Percentiles rank a stretch among this genome's conserved stretches.
Conservation (phyloP, 2,329 filamentous ascomycete species). For the Arachnomyces sp. region DNA sequence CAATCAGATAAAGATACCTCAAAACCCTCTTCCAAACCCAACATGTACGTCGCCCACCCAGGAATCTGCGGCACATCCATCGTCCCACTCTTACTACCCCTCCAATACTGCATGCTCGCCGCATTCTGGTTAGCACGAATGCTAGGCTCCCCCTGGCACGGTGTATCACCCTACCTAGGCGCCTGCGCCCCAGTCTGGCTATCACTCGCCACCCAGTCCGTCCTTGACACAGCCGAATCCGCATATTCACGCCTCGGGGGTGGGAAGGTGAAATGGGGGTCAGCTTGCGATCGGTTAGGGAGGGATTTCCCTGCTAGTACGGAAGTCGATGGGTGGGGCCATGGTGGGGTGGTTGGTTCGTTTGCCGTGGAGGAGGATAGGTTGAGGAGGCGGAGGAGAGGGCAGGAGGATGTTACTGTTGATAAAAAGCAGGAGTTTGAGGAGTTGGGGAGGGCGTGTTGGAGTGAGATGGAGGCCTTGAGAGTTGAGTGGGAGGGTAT, state of each 20-base stretch:
- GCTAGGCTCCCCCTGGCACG: conserved; percentile 84
- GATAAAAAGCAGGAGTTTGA: conserved; percentile 33
- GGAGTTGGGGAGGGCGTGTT: conserved; percentile 33
- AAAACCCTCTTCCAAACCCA: conserved; percentile 40
- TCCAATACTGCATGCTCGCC: conserved; percentile 62
- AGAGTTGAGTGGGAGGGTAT: conserved; percentile 32
- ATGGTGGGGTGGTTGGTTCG: conserved; percentile 48
- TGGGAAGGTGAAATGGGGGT: conserved; percentile 75
- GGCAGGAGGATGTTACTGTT: conserved; percentile 49
- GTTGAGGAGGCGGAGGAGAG: conserved; percentile 51
- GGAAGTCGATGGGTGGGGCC: conserved; percentile 81
- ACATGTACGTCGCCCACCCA: conserved; percentile 74
- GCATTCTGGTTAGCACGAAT: conserved; percentile 65
- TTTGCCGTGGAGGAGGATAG: conserved; percentile 44
- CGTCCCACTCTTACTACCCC: conserved; percentile 62
- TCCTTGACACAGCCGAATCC: conserved; percentile 29
- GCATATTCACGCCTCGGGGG: conserved; percentile 51
- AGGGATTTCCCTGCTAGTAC: conserved; percentile 61
- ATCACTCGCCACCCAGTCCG: conserved; percentile 55
- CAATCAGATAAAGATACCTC: conserved; percentile 12
- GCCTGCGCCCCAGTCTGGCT: conserved; percentile 73
- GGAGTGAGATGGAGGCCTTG: conserved; percentile 37
- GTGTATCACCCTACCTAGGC: conserved; percentile 65
- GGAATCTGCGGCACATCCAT: conserved; percentile 79
- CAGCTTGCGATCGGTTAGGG: conserved; percentile 54